Conservation (phyloP, 495 filamentous ascomycete species). For the Aspergillus baeticus region DNA sequence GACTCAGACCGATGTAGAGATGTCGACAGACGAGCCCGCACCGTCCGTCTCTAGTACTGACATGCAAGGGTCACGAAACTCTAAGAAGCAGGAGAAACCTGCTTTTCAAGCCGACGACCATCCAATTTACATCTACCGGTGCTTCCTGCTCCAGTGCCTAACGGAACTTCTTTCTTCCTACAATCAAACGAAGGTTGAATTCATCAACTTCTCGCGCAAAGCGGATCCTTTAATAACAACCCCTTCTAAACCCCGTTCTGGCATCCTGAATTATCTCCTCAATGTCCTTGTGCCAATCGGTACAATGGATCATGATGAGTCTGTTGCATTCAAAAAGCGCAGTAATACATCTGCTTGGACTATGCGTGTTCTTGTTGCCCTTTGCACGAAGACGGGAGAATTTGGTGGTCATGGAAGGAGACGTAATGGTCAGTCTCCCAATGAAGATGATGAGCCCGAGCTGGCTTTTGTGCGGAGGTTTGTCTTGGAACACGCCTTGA, state of each 20-base stretch:
- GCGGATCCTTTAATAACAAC: conserved; percentile 78
- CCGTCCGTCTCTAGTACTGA: conserved; percentile 40
- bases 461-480: conserved; percentile 91
- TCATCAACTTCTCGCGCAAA: conserved; percentile 96
- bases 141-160: conserved; percentile 90
- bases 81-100: conserved; percentile 69
- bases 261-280: conserved; percentile 89
- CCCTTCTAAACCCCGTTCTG: conserved; percentile 90
- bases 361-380: conserved; percentile 76
- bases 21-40: conserved; percentile 38
- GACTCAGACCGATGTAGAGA: conserved; percentile 52
- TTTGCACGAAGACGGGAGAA: conserved; percentile 87
- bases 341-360: conserved; percentile 80
- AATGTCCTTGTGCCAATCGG: conserved; percentile 79
- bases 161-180: conserved; percentile 92
- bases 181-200: conserved; percentile 93
- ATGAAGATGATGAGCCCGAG: conserved; percentile 78
- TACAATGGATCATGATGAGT: conserved; percentile 71
- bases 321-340: conserved; percentile 76
- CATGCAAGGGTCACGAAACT: conserved; percentile 23
- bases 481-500: conserved; percentile 87
- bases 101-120: conserved; percentile 90
- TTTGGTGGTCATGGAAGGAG: conserved; percentile 39
- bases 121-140: conserved; percentile 93
- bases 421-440: conserved; percentile 46